Base-by-base conservation (phyloP, 2,329 filamentous ascomycete genomes). In the Aspergillus sclerotialis region DNA sequence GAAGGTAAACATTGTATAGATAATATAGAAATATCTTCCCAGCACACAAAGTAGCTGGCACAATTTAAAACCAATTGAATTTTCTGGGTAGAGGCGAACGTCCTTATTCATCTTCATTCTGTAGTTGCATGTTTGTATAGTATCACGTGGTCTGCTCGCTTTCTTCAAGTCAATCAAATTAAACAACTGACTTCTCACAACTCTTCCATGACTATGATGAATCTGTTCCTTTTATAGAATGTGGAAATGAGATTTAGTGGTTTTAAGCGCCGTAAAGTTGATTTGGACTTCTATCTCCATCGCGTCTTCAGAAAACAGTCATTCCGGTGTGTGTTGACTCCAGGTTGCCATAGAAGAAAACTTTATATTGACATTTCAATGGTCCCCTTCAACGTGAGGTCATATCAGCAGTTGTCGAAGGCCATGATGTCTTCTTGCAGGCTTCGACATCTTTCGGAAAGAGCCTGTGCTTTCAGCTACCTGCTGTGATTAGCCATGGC, bases 371-470 rank as follows among this genome's bases (percentile, higher is more conserved):
- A n/a, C 10, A 28, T 28, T 7, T 12, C 16, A 12, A 18, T 40
- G 88, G 87, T 48, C 87, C 88, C 8, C 69, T 84, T 24, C 90
- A 95, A 56, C 78, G 85, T 39, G 88, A 96, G 52, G 88, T 95
- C 37, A 90, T 96, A 36, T 71, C 75, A 38, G 84, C 86, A 6
- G 84, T 85, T 3, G 70, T 95, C 7, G 77, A 83, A 36, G 83
- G 86, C 11, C 73, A 89, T 43, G 90, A 96, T 80, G 83, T 96
- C 28, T 95, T 94, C 54, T 75, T 96, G 1, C 90, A 95, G 61
- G 90, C 90, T 14, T 68, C 67, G 3, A 71, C 68, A 4, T 70
- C 68, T 0, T 95, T 95, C 58, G 90, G 89, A 27, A 95, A 95
- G 62, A 93, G 86, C 53, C 62, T 95, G 34, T 95, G 90, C 65